Base-by-base conservation (phyloP, 495 filamentous ascomycete species). In the Cladorrhinum samala region DNA sequence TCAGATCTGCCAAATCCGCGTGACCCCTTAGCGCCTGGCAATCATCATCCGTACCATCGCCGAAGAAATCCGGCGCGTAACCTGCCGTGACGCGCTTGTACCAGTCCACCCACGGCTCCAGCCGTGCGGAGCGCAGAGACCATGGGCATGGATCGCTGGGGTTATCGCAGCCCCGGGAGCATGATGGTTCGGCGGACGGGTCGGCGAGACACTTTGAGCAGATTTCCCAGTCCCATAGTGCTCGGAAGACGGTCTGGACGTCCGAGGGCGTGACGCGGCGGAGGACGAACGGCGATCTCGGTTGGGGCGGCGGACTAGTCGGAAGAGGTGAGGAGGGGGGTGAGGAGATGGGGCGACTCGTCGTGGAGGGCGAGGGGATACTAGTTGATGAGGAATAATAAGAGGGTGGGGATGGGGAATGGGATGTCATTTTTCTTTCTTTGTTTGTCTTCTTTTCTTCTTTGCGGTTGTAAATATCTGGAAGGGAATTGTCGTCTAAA, bases 31-130 rank as follows among this genome's bases (percentile, higher is more conserved):
- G 46, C 16, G 58, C 64, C 38, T 64, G 47, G 18, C 46, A n/a
- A 4, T 64, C 24, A 2, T 48, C 48, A 25, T n/a, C n/a, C n/a
- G n/a, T n/a, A n/a, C n/a, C n/a, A n/a, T n/a, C n/a, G n/a, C 42
- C 49, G 23, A 56, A 56, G 16, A 53, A 56, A 37, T 60, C 62
- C 23, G 59, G 52, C 23, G 67, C 61, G 47, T 72, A 72, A 0
- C 62, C 50, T 8, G 47, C 9, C 8, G 60, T 66, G 11, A 60
- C 2, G 3, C 54, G 45, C 27, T 55, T 62, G 42, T 72, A 72
- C 19, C 57, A 62, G n/a, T 70, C 57, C 41, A 70, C 68, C 38
- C 66, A 72, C 14, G 51, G 54, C 19, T 45, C 44, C 9, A 70
- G 54, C 20, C 58, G 56, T 25, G 50, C 40, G 21, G 37, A 17